Evolutionary conservation across 306 rosid genomes (phyloP), one percentile per base, ranked within the genome.

Genomic region (Casuarina equisetifolia): DNA sequence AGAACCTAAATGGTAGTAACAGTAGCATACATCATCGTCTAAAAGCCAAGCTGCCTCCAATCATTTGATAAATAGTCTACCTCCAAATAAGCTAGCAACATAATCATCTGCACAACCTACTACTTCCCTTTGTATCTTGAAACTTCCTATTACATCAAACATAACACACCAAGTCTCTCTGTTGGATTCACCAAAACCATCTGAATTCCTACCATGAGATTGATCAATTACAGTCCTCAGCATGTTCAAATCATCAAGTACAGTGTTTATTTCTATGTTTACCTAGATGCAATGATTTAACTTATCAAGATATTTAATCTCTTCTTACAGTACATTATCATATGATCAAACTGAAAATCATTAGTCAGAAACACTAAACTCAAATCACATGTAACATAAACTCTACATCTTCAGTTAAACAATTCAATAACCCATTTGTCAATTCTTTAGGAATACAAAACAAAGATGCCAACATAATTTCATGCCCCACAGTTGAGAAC

Each of bases 11-110:
- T 66, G 50, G 71, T 12, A 8, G n/a, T 43, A 70, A 15, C 52
- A 8, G 17, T 63, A 64, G 70, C 42, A 74, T n/a, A 64, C 54
- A n/a, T 71, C 39, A 76, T 72, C 53, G 66, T 50, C 38, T 9
- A 67, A 40, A 44, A 68, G 52, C 72, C 52, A 43, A 68, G 36
- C 36, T 68, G 42, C 51, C 20, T 68, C 72, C 72, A 17, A 39
- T 20, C 13, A 40, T 40, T 61, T 36, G 68, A 61, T 13, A 61
- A 32, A 59, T 59, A 5, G 9, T 25, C 66, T 32, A 32, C 66
- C 66, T 4, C 25, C 32, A 59, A 55, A 61, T 35, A 35, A 3
- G 43, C 17, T 9, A 11, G 68, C 6, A 11, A 10, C 67, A 59
- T 32, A 61, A 61, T 61, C 40, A 61, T 62, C 68, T 32, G n/a